phyloP scores from a whole-genome alignment of 2,329 filamentous ascomycete genomes.

The Fusarium sp. region DNA sequence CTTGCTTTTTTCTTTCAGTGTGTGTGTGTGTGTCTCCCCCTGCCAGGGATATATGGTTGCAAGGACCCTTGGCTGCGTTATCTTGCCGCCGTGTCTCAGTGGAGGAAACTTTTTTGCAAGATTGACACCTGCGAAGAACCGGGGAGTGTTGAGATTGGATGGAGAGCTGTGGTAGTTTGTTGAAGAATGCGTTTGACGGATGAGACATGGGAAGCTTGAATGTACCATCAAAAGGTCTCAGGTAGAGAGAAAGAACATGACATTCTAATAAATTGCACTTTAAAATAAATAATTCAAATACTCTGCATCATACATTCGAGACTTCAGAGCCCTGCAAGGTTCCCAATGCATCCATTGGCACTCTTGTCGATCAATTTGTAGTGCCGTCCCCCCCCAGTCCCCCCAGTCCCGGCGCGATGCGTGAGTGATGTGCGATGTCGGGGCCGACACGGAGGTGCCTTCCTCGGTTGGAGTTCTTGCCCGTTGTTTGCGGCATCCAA shows the following conservation, averaged over 20 bases:
- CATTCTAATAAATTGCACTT: neutral
- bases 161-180: slow-evolving; percentile 3
- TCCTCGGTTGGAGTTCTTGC: slow-evolving; percentile 12
- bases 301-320: neutral
- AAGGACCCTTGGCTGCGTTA: slow-evolving; percentile 30
- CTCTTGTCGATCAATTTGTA: neutral
- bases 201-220: neutral
- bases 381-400: neutral
- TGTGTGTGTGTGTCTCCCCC: neutral
- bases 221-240: neutral
- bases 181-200: neutral
- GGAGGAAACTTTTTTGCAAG: slow-evolving; percentile 22
- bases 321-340: slow-evolving; percentile 21
- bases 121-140: slow-evolving; percentile 19
- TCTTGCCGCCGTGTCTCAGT: slow-evolving; percentile 33
- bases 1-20: slow-evolving; percentile 5
- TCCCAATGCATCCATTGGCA: neutral
- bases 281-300: neutral
- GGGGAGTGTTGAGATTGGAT: neutral
- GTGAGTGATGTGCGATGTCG: slow-evolving; percentile 11
- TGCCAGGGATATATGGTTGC: neutral
- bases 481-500: slow-evolving; percentile 1
- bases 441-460: slow-evolving; percentile 17
- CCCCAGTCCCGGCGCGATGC: neutral
- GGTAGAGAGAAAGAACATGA: neutral